phyloP scores from a whole-genome alignment of 306 rosid species.

The Acacia crassicarpa region DNA sequence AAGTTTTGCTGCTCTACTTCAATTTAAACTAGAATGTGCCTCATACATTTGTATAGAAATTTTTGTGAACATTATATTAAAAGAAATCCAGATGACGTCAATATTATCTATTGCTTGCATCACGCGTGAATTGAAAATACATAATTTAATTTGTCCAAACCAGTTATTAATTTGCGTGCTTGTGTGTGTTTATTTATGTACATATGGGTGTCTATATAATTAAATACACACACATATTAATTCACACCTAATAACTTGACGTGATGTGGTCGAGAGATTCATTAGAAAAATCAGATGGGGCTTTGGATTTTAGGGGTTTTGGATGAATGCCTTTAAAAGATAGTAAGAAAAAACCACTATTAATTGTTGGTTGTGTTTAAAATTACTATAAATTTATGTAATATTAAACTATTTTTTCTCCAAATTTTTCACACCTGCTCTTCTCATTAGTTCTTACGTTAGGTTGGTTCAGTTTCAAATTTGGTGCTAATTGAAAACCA shows the following conservation, averaged over 20 bases:
- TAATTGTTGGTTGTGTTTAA: neutral
- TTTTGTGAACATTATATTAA: too few relatives aligned
- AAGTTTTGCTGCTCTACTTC: too few relatives aligned
- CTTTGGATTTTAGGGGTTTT: neutral
- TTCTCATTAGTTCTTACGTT: slow-evolving; percentile 35
- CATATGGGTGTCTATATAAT: too few relatives aligned
- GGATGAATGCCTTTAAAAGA: neutral
- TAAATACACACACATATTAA: too few relatives aligned
- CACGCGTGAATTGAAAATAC: too few relatives aligned
- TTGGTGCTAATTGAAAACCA: slow-evolving; percentile 26
- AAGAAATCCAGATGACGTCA: neutral
- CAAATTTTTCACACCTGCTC: slow-evolving; percentile 24
- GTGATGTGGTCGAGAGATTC: neutral
- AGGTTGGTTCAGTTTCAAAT: slow-evolving; percentile 49
- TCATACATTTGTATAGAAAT: too few relatives aligned
- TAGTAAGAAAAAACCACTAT: neutral
- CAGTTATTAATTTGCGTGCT: too few relatives aligned
- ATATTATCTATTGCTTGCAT: neutral
- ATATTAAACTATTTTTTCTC: neutral
- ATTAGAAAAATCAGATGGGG: neutral
- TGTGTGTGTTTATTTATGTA: too few relatives aligned
- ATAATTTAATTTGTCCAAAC: neutral
- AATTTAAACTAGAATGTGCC: too few relatives aligned
- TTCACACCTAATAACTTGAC: slow-evolving; percentile 24
- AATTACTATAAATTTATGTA: neutral